A percentile compares a stretch with the other conserved stretches of the same genome.
Conservation (phyloP, 805 yeast species). For the Saturnispora ahearnii region DNA sequence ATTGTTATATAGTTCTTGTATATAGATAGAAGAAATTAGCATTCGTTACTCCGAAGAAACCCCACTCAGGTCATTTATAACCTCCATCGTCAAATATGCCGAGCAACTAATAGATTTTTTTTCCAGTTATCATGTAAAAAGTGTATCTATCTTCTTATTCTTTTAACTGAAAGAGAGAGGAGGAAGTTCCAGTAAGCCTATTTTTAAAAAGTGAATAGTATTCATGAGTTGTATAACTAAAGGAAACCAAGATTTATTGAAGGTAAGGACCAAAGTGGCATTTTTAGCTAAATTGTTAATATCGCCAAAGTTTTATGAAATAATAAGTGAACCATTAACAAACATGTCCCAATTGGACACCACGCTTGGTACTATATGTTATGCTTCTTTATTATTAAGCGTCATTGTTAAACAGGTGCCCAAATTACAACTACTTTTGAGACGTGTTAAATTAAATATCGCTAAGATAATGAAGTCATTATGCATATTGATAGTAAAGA, state of each 20-base stretch:
- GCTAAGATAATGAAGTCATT: not conserved
- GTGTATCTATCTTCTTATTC: too few species aligned
- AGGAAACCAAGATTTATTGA: not conserved
- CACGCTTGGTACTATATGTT: constrained; percentile 28
- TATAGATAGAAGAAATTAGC: not conserved
- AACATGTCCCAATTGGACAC: constrained; percentile 24
- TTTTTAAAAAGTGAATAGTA: too few species aligned
- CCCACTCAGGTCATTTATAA: too few species aligned
- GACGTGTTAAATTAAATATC: not conserved
- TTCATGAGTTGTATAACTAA: not conserved
- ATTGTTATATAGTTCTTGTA: constrained; percentile 12
- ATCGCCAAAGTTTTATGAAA: constrained; percentile 23
- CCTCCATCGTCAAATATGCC: not conserved
- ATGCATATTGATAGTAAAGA: not conserved
- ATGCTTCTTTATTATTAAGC: constrained; percentile 22
- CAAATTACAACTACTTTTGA: not conserved
- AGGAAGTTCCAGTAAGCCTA: too few species aligned
- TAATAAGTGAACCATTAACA: constrained; percentile 18
- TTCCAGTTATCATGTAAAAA: not conserved
- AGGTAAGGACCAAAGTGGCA: not conserved
- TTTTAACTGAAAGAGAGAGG: too few species aligned
- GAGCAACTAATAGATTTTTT: not conserved
- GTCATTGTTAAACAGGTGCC: constrained; percentile 9
- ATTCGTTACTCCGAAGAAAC: too few species aligned
- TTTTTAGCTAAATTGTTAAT: constrained; percentile 17